Conservation (phyloP, 2,329 filamentous ascomycete species). For the Exophiala lecanii-corni region DNA sequence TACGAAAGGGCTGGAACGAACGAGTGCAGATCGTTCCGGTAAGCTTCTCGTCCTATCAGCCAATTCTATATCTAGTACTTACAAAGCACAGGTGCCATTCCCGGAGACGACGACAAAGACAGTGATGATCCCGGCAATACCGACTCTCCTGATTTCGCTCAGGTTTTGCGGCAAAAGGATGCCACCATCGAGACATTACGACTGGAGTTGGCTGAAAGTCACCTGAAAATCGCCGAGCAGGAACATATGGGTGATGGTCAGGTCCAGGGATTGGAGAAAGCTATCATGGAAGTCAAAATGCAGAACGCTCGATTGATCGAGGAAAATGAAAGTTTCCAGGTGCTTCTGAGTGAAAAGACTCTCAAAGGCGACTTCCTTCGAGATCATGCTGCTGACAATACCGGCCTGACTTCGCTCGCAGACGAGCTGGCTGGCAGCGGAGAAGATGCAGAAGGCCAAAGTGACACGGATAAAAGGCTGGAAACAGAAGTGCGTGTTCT, state of each 20-base stretch:
- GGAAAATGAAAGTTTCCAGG: constrained; percentile 96
- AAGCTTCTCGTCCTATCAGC: constrained; percentile 4
- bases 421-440: constrained; percentile 76
- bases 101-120: constrained; percentile 1
- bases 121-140: constrained; percentile 2
- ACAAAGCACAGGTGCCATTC: no score
- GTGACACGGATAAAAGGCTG: constrained; percentile 60
- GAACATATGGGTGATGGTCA: constrained; percentile 88
- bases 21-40: constrained; percentile 44
- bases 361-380: constrained; percentile 87
- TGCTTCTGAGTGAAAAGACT: constrained; percentile 90
- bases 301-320: constrained; percentile 95
- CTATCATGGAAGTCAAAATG: constrained; percentile 88
- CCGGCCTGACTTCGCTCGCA: constrained; percentile 60
- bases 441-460: constrained; percentile 58
- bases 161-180: constrained; percentile 89
- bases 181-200: constrained; percentile 90
- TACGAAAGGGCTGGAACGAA: constrained; percentile 59
- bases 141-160: constrained; percentile 11
- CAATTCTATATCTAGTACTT: no score
- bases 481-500: constrained; percentile 74
- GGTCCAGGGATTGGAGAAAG: constrained; percentile 82
- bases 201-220: constrained; percentile 86
- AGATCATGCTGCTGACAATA: constrained; percentile 40
- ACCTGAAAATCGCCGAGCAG: constrained; percentile 91